Base-by-base conservation (phyloP, 2,329 filamentous ascomycete species). In the Ophidiomyces ophidiicola region DNA sequence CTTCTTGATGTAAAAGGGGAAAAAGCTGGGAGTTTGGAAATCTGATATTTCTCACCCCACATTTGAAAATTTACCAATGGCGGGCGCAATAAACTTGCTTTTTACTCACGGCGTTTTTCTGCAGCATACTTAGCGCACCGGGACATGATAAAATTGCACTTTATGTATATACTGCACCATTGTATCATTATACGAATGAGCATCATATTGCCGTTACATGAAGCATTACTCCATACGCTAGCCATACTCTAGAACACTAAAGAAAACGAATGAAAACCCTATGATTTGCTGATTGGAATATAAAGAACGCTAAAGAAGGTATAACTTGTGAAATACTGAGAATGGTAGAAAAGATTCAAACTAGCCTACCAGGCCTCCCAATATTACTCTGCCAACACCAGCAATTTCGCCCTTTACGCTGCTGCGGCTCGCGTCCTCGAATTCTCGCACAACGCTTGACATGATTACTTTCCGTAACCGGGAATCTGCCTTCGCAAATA, bases 401-500 rank as follows among this genome's bases (percentile, higher is more conserved):
- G 79, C 78, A 33, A 96, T 70, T 63, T 98, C 90, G 8, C 73
- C 74, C 62, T 81, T 88, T 20, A 84, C 74, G 6, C 81, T 79
- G 31, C 67, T 69, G 32, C 88, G 69, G 57, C 82, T 90, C 14
- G 76, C 75, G 42, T 94, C 88, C 58, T 96, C 90, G 58, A 96
- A 94, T 55, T 98, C 90, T 49, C 86, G 79, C 33, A 94, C 80
- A 1, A 92, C 76, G 4, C 82, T 82, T 32, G 84, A 79, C 1
- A 98, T 74, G 44, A 98, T 80, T 36, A 94, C 78, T 64, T 94
- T 96, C 45, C 87, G 71, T 31, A 98, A 72, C 47, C 77, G 79
- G 4, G 79, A 73, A 61, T 98, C 90, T 0, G 83, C 84, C 61
- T 98, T 98, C 7, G 76, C 73, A 50, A 98, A 98, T 39, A 88